Evolutionary conservation across 1,284 basidiomycete species (phyloP).

Genomic region (Trametes sp.): DNA sequence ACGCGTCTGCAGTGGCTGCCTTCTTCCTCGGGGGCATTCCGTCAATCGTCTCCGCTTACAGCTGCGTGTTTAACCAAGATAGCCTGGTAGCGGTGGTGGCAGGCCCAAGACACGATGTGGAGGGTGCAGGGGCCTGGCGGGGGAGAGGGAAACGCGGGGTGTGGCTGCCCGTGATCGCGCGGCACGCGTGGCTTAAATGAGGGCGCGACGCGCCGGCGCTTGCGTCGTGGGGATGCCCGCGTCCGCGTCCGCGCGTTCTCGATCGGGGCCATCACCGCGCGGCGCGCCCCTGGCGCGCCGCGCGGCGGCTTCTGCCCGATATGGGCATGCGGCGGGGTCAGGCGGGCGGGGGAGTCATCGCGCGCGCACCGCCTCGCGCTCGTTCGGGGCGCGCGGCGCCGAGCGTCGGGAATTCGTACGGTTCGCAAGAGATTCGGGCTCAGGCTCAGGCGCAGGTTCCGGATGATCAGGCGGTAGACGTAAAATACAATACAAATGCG

Average conservation of each 20-base stretch:
- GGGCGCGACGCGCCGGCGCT: conserved; percentile 11
- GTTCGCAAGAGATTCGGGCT: background rate
- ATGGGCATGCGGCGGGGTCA: conserved; percentile 14
- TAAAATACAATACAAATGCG: conserved; percentile 18
- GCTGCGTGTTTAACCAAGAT: too few species aligned
- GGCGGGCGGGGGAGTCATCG: conserved; percentile 22
- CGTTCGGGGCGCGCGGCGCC: background rate
- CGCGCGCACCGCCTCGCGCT: background rate
- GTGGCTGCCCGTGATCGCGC: conserved; percentile 7
- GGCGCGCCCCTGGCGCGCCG: background rate
- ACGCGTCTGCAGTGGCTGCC: conserved; percentile 26
- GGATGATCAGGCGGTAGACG: background rate
- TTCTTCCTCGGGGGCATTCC: conserved; percentile 46
- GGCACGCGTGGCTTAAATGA: conserved; percentile 17
- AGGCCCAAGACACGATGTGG: background rate
- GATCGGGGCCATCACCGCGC: conserved; percentile 1
- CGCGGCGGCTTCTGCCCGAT: conserved; percentile 15
- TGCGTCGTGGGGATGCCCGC: conserved; percentile 2
- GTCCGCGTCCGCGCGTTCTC: conserved; percentile 13
- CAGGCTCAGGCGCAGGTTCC: background rate
- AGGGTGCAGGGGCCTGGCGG: background rate
- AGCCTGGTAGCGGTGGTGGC: too few species aligned
- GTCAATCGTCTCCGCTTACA: background rate
- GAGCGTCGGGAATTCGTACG: background rate
- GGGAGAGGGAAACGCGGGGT: conserved; percentile 1